These are phyloP conservation scores for Naganishia randhawae DNA, from an alignment of 768 basidiomycete genomes.

Conservation along the genomic window DNA sequence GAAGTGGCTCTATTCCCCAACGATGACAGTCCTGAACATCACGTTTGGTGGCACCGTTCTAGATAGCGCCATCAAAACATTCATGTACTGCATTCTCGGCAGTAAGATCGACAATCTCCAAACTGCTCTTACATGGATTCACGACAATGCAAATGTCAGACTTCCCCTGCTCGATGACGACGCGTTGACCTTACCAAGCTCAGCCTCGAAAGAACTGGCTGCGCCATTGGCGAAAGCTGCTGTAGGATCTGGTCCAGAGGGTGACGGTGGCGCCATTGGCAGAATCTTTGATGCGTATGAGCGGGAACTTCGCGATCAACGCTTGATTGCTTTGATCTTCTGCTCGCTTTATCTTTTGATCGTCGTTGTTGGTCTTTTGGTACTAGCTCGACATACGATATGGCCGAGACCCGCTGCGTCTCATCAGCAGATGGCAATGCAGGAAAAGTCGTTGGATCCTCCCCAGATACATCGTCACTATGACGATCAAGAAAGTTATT, in stretches of 20 bases:
- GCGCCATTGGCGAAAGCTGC: slow-evolving; percentile 72
- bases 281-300: slow-evolving; percentile 71
- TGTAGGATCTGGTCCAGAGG: slow-evolving; percentile 58
- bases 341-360: slow-evolving; percentile 78
- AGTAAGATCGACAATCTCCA: slow-evolving; percentile 82
- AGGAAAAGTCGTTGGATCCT: slow-evolving; percentile 5
- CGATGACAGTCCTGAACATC: slow-evolving; percentile 47
- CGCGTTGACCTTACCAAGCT: slow-evolving; percentile 71
- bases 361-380: slow-evolving; percentile 50
- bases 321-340: slow-evolving; percentile 77
- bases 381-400: slow-evolving; percentile 9
- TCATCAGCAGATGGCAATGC: neutral
- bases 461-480: neutral
- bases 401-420: neutral
- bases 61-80: slow-evolving; percentile 74
- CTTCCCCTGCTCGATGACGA: slow-evolving; percentile 73
- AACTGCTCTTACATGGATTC: slow-evolving; percentile 81
- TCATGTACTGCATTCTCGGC: slow-evolving; percentile 85
- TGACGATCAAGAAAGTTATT: slow-evolving; percentile 11
- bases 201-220: slow-evolving; percentile 67
- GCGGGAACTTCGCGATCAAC: slow-evolving; percentile 69
- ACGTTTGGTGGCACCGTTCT: slow-evolving; percentile 83
- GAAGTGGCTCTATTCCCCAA: neutral
- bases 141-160: slow-evolving; percentile 75
- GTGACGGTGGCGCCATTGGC: slow-evolving; percentile 61